phyloP scores from a whole-genome alignment of 768 basidiomycete genomes.

The Pleurotus platypus region DNA sequence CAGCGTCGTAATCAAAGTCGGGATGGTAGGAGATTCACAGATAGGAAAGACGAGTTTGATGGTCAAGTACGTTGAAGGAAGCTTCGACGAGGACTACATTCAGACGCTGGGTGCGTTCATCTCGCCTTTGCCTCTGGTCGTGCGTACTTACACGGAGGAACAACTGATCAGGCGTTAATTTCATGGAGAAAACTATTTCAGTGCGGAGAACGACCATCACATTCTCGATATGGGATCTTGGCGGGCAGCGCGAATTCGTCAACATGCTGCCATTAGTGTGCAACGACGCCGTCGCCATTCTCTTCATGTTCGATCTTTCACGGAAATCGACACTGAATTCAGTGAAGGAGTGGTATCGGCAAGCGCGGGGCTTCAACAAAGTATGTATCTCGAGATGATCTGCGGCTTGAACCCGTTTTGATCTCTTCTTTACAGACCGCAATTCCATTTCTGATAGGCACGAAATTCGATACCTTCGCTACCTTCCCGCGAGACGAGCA shows the following conservation, averaged over 20 bases:
- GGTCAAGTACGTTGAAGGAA: constrained; percentile 99
- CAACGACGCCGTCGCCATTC: constrained; percentile 98
- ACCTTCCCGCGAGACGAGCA: constrained; percentile 97
- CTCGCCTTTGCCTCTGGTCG: constrained; percentile 6
- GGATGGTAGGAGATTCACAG: constrained; percentile 99
- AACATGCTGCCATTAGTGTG: constrained; percentile 98
- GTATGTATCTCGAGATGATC: constrained; percentile 37
- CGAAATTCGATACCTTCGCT: constrained; percentile 96
- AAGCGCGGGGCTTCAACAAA: constrained; percentile 99
- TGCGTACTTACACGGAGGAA: not conserved
- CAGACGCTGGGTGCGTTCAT: constrained; percentile 85
- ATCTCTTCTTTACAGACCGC: constrained; percentile 65
- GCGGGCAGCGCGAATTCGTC: constrained; percentile 97
- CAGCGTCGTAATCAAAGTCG: constrained; percentile 96
- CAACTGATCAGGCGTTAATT: constrained; percentile 75
- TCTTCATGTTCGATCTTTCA: constrained; percentile 99
- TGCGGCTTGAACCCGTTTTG: constrained; percentile 1
- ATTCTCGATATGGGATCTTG: constrained; percentile 99
- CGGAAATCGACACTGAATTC: constrained; percentile 97
- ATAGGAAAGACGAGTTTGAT: constrained; percentile 99
- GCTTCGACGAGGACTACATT: constrained; percentile 99
- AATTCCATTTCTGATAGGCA: constrained; percentile 97
- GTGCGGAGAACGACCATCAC: constrained; percentile 98
- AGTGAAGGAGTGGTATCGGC: constrained; percentile 99
- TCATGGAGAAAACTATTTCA: constrained; percentile 99